Conservation (phyloP, 2,329 filamentous ascomycete genomes). For the Dryadomyces sulphureus region DNA sequence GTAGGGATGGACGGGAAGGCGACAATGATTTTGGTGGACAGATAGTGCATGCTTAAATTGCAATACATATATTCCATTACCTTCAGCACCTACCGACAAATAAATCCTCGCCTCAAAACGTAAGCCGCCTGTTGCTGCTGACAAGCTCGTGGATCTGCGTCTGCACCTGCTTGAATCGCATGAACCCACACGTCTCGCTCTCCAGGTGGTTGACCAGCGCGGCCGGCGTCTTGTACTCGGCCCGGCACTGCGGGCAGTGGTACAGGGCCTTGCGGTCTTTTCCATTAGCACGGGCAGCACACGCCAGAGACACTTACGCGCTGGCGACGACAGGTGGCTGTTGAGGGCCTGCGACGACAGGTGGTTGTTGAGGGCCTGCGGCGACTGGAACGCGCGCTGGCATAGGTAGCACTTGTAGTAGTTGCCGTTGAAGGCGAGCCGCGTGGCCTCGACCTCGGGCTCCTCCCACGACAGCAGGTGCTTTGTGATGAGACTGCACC, state of each 20-base stretch:
- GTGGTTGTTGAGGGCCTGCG: conserved; percentile 31
- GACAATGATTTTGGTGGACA: neutral
- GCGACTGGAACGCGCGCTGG: conserved; percentile 22
- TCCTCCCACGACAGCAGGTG: conserved; percentile 31
- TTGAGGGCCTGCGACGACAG: conserved; percentile 31
- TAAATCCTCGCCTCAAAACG: neutral
- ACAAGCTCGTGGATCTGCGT: neutral
- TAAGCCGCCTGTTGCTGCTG: neutral
- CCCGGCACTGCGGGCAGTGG: conserved; percentile 24
- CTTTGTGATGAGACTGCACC: conserved; percentile 32
- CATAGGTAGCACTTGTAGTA: conserved; percentile 41
- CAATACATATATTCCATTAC: neutral
- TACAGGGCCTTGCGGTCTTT: conserved; percentile 25
- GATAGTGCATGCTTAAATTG: neutral
- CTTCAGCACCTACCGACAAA: too few relatives aligned
- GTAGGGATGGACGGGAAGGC: neutral
- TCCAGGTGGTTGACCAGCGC: conserved; percentile 27
- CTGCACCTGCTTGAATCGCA: neutral
- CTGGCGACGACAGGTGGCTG: too few relatives aligned
- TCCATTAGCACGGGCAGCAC: too few relatives aligned
- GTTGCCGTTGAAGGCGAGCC: conserved; percentile 27
- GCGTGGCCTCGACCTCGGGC: conserved; percentile 23
- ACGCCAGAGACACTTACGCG: too few relatives aligned
- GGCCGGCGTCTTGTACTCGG: conserved; percentile 24
- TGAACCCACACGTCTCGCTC: conserved; percentile 24